Evolutionary conservation across 169 alveolate genomes (phyloP), one percentile per base, ranked within the genome.

Genomic region (Babesia divergens): DNA sequence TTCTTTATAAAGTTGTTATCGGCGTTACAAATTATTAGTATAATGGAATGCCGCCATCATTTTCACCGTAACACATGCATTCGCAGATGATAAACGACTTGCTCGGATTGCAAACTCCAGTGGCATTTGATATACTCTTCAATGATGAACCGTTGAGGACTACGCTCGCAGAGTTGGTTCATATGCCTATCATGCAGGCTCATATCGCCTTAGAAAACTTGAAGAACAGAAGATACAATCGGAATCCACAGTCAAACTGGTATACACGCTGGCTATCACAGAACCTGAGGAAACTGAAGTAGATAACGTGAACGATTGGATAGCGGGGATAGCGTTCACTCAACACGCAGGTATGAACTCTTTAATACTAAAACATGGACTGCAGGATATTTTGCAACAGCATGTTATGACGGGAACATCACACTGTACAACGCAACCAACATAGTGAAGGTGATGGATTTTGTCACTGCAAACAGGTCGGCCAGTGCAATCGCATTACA

Each of bases 31-130:
- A 1, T 14, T 14, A 16, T 2, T 4, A 42, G 49, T 20, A 20
- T 42, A 5, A 42, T 42, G 49, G n/a, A 42, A 42, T 2, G 5
- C 49, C 5, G 6, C 24, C 49, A 16, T 16, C 13, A 42, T 14
- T 42, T 3, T 1, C 34, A 49, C n/a, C 34, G 18, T 49, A 32
- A 13, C n/a, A 20, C 11, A 58, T 29, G 22, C 18, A 18, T 18
- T n/a, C 16, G 20, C 62, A 74, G 84, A 77, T 77, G 86, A 77
- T 77, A 34, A 77, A 77, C 49, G 86, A 77, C 34, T 38, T 77
- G 2, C 68, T 77, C 16, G 54, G 52, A 1, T 56, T 77, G 65
- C 76, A 77, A 54, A 42, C 20, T 22, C 82, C 38, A 1, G 86
- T 77, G 24, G 70, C 75, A 3, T 77, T 77, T 43, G 86, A 77